Conservation (phyloP, 352 stramenopile species). For the Elongisporangium prolatum region DNA sequence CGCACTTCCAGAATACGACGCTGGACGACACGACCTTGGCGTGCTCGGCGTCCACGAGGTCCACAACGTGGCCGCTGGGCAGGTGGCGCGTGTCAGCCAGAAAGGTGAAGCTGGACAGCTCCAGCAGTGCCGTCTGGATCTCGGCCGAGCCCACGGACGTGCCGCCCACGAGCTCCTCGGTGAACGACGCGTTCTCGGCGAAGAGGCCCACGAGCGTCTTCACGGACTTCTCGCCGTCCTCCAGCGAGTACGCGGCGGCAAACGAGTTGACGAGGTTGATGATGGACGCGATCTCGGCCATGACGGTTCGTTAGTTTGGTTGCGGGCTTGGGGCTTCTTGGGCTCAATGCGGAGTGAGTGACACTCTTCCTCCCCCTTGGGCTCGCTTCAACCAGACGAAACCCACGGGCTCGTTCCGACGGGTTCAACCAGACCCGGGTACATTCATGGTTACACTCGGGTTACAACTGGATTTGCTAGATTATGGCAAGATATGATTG, state of each 20-base stretch:
- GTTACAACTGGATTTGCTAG: too few species aligned
- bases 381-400: not conserved
- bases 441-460: not conserved
- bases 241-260: conserved; percentile 70
- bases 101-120: conserved; percentile 75
- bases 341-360: not conserved
- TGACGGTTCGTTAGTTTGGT: conserved; percentile 16
- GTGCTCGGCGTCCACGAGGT: conserved; percentile 45
- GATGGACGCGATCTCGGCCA: conserved; percentile 71
- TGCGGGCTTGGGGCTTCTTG: not conserved
- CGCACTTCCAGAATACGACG: conserved; percentile 84
- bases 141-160: conserved; percentile 53
- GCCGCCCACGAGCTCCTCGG: conserved; percentile 69
- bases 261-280: conserved; percentile 86
- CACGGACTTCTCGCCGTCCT: conserved; percentile 66
- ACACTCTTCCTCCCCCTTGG: not conserved
- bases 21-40: conserved; percentile 57
- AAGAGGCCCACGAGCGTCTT: conserved; percentile 69
- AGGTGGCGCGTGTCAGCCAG: conserved; percentile 77
- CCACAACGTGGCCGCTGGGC: conserved; percentile 75
- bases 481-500: not conserved
- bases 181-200: conserved; percentile 64
- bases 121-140: conserved; percentile 67
- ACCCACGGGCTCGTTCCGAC: not conserved
- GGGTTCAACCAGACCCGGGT: not conserved